Evolutionary conservation across 257 asterid species (phyloP), one percentile per base, ranked within the genome.

Genomic region (Fraxinus americana): DNA sequence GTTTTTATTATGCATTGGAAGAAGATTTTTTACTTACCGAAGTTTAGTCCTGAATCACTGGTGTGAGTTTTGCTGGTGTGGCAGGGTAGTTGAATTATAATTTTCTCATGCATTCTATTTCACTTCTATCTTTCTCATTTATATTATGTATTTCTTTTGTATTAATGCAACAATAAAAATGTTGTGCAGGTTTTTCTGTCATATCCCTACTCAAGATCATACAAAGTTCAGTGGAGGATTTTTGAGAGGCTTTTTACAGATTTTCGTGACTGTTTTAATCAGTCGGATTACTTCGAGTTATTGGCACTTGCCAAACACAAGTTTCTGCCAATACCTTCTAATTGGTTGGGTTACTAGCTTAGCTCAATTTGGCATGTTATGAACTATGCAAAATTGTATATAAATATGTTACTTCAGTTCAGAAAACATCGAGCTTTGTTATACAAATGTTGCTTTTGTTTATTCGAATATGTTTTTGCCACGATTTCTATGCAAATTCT

Each of bases 181-280:
- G 8, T 67, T 70, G 66, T 75, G 82, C 89, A 91, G 97, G 89
- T 88, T 7, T 87, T 87, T 80, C 74, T 91, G 63, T 83, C 91
- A 7, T 86, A 84, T 84, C 97, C 95, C 50, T 90, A 91, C 79
- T 82, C 95, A 5, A 87, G 91, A 79, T 89, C 93, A 30, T 88
- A 83, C 85, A 85, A 86, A 43, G 52, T 43, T 43, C 52, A 43
- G 52, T 43, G 52, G 52, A 43, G 86, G 86, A 87, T 91, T 67
- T 91, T 89, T 21, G 94, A 91, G 73, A 86, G 91, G 80, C 87
- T 91, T 32, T 88, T 90, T 63, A 90, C 92, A 19, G 96, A 89
- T 80, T 87, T 92, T 63, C 90, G 96, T 0, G 52, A 43, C 52
- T 43, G 52, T 17, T 43, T 43, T 43, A 43, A 43, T 43, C 52